These are phyloP conservation scores for Deinandra increscens DNA, from an alignment of 129 eudicot genomes.

Conservation along the genomic window DNA sequence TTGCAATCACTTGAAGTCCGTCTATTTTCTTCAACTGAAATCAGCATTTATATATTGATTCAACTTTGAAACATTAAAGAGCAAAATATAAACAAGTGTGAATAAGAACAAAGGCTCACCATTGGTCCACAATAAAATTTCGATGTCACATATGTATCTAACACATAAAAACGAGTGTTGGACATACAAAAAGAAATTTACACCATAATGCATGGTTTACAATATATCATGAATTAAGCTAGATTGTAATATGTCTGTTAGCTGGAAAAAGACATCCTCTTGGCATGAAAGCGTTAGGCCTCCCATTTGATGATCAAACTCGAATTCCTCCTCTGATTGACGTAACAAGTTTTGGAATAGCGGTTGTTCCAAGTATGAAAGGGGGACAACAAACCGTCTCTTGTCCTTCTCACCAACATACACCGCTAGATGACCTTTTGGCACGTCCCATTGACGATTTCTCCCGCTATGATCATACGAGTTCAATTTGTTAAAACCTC, in stretches of 20 bases:
- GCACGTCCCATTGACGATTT: conserved; percentile 1
- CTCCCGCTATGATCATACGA: neutral
- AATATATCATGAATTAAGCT: neutral
- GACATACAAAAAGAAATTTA: too few relatives aligned
- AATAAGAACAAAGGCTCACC: too few relatives aligned
- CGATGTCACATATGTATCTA: too few relatives aligned
- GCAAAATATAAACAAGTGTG: too few relatives aligned
- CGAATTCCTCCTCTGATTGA: neutral
- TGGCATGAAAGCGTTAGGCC: neutral
- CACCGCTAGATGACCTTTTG: conserved; percentile 13
- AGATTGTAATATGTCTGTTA: neutral
- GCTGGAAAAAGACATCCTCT: neutral
- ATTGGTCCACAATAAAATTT: too few relatives aligned
- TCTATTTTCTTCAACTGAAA: too few relatives aligned
- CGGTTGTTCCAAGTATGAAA: neutral
- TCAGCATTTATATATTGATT: too few relatives aligned
- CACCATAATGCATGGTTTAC: too few relatives aligned
- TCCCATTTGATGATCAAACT: neutral
- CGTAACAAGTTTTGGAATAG: neutral
- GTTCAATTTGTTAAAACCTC: neutral
- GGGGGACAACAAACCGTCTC: neutral
- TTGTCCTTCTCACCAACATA: conserved; percentile 10
- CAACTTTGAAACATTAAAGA: too few relatives aligned
- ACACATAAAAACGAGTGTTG: too few relatives aligned
- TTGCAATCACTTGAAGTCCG: too few relatives aligned